A percentile compares a stretch with the other conserved stretches of the same genome.
phyloP scores from a whole-genome alignment of 352 stramenopile species.

The Globisporangium uncinulatum region DNA sequence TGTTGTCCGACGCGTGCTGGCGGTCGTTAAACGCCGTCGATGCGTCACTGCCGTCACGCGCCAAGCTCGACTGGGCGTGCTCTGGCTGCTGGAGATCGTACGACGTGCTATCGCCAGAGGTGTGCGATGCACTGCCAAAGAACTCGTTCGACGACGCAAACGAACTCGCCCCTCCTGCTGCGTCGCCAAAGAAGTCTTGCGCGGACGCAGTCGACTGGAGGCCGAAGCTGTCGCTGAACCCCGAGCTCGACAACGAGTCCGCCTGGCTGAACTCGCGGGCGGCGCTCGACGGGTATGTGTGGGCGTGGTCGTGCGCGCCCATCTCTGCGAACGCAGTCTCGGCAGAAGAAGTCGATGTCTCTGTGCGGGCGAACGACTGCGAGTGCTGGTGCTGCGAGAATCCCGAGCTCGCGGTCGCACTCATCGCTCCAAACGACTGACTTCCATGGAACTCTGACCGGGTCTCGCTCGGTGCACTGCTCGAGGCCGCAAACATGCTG shows the following conservation, averaged over 20 bases:
- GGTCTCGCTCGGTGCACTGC: not conserved
- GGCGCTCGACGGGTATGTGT: not conserved
- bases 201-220: conserved; percentile 6
- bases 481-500: not conserved
- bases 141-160: conserved; percentile 18
- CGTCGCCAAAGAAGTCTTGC: conserved; percentile 10
- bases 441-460: not conserved
- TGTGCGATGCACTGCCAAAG: conserved; percentile 11
- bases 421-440: not conserved
- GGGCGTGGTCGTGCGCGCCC: not conserved
- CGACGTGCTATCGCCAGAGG: not conserved
- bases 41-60: conserved; percentile 25
- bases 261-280: conserved; percentile 4
- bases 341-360: not conserved
- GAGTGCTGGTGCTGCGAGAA: not conserved
- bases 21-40: conserved; percentile 28
- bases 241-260: conserved; percentile 8
- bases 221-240: conserved; percentile 7
- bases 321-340: not conserved
- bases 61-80: conserved; percentile 24
- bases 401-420: not conserved
- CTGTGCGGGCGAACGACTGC: not conserved
- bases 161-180: not conserved
- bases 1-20: conserved; percentile 14
- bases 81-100: conserved; percentile 12